Evolutionary conservation across 1,139 yeast genomes (phyloP), one percentile per base, ranked within the genome.

Genomic region (Candida labiduridarum): DNA sequence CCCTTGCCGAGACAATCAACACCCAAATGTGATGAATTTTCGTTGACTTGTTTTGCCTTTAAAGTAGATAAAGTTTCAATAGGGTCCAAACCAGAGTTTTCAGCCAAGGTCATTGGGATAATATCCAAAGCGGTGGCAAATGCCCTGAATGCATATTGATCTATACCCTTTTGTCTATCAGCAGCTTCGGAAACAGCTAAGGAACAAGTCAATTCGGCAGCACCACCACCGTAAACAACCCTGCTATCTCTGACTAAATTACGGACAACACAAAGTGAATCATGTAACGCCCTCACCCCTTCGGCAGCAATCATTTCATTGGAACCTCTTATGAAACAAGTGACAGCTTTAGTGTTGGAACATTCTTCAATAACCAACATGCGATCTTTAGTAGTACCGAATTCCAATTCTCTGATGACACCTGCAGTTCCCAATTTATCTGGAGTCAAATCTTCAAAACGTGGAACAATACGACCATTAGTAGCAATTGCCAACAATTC

Each of bases 141-240:
- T 0, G 97, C 96, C 65, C 97, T 84, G 83, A 94, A 91, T 1
- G 98, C 98, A 68, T 94, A 94, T 74, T 94, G 99, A 65, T 92
- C 98, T 59, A 94, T 92, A 52, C 98, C 98, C 62, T 84, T 85
- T 70, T 89, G 96, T 64, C 83, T 84, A 68, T 92, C 97, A 38
- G 98, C 98, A 56, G 89, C 96, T 48, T 87, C 90, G 50, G 92
- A 80, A 16, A 95, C 97, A 10, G 96, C 96, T 58, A 94, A 73
- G 14, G 98, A 91, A 74, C 96, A 88, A 1, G 97, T 79, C 50
- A 94, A 84, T 72, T 95, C 99, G 25, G 98, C 95, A 18, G 99
- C 97, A 60, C 99, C 99, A 59, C 99, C 99, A 56, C 99, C 99
- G 65, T 95, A 95, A 14, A 95, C 98, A 45, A 95, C 90, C 69